These are phyloP conservation scores for Brettanomyces bruxellensis DNA, from an alignment of 805 yeast genomes.

Conservation along the genomic window DNA sequence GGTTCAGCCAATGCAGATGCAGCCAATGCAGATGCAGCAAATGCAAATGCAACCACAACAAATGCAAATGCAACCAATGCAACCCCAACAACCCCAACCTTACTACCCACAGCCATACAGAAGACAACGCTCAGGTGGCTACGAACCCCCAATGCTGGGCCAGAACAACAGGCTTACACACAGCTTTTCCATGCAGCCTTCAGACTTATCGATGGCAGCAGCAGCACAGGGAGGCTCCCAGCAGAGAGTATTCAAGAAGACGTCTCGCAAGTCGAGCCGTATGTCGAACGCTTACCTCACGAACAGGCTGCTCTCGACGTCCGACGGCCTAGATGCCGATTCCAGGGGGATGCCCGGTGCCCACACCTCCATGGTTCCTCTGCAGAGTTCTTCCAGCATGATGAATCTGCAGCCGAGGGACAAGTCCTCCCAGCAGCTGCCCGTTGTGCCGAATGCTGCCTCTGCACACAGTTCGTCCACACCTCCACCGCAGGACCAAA, in stretches of 20 bases:
- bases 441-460: too few relatives aligned
- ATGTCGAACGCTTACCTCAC: slow-evolving; percentile 28
- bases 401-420: slow-evolving; percentile 5
- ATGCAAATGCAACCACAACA: slow-evolving; percentile 1
- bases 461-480: too few relatives aligned
- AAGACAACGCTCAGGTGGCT: too few relatives aligned
- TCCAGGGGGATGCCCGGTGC: slow-evolving; percentile 21
- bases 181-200: slow-evolving; percentile 6
- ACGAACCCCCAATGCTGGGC: too few relatives aligned
- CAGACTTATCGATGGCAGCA: slow-evolving; percentile 6
- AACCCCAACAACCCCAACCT: too few relatives aligned
- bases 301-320: slow-evolving; percentile 2
- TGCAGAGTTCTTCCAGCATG: slow-evolving; percentile 3
- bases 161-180: not conserved
- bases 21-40: slow-evolving; percentile 12
- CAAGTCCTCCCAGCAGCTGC: too few relatives aligned
- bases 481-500: not conserved
- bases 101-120: too few relatives aligned
- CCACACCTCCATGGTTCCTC: slow-evolving; percentile 24
- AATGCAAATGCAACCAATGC: not conserved
- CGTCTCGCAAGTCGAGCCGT: slow-evolving; percentile 36
- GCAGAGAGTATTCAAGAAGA: slow-evolving; percentile 26
- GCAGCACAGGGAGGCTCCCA: slow-evolving; percentile 4
- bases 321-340: slow-evolving; percentile 14
- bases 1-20: not conserved